Conservation (phyloP, 129 eudicot species). For the Calendula officinalis region DNA sequence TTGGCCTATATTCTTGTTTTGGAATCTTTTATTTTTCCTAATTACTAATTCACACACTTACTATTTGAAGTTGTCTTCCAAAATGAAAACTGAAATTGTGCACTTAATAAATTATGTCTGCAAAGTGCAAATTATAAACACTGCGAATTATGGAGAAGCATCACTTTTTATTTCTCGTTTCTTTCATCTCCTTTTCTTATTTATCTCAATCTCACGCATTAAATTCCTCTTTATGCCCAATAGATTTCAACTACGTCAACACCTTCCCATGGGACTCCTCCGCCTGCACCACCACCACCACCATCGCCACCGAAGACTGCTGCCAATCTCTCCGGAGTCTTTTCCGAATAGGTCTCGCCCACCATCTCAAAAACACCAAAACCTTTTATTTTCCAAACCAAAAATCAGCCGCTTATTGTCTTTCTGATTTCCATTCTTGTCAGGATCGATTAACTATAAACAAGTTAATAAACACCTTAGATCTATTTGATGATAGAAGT, state of each 20-base stretch:
- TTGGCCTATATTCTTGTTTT: no score
- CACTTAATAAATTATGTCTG: no score
- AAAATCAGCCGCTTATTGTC: slow-evolving; percentile 45
- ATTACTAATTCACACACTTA: no score
- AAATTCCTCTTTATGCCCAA: slow-evolving; percentile 53
- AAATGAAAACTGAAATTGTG: no score
- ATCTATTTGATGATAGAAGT: no score
- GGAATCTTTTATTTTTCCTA: no score
- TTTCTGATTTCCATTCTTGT: slow-evolving; percentile 45
- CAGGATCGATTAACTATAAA: no score
- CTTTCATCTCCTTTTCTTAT: slow-evolving; percentile 13
- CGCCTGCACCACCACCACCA: slow-evolving; percentile 37
- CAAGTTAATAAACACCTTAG: no score
- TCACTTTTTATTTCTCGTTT: background rate
- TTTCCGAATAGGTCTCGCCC: slow-evolving; percentile 59
- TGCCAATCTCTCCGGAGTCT: slow-evolving; percentile 64
- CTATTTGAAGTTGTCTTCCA: no score
- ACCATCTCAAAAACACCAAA: slow-evolving; percentile 54
- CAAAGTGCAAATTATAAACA: background rate
- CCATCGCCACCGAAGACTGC: slow-evolving; percentile 38
- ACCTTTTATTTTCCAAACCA: slow-evolving; percentile 49
- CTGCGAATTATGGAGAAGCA: slow-evolving; percentile 5
- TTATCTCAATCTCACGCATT: slow-evolving; percentile 19
- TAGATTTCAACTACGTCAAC: slow-evolving; percentile 50
- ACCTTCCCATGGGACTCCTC: slow-evolving; percentile 69